A percentile compares a stretch with the other conserved stretches of the same genome.
These are phyloP conservation scores for Cladophialophora yegresii DNA, from an alignment of 2,329 filamentous ascomycete species.

Conservation along the genomic window DNA sequence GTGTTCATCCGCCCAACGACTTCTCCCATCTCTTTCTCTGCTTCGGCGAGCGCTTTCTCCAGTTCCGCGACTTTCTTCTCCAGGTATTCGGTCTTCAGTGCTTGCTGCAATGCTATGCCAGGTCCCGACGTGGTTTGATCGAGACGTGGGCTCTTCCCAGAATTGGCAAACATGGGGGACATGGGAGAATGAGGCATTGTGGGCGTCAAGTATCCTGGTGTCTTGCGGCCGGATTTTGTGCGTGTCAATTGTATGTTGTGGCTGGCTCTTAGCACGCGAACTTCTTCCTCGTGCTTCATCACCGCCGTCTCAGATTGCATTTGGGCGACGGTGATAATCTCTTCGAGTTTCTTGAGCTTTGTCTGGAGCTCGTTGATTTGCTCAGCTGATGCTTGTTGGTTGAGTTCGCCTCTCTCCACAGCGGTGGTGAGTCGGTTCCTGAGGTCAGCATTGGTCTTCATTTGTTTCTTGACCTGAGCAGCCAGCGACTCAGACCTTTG, in stretches of 20 bases:
- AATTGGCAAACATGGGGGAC: constrained; percentile 61
- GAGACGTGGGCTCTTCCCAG: constrained; percentile 60
- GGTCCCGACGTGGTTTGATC: constrained; percentile 63
- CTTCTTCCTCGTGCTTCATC: constrained; percentile 80
- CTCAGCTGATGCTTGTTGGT: constrained; percentile 75
- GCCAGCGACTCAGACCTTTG: constrained; percentile 78
- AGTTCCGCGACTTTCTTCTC: constrained; percentile 79
- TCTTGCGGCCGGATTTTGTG: constrained; percentile 58
- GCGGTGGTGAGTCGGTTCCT: constrained; percentile 75
- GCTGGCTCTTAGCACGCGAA: constrained; percentile 71
- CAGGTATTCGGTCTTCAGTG: constrained; percentile 71
- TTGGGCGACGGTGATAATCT: constrained; percentile 79
- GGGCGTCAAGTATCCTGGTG: constrained; percentile 42
- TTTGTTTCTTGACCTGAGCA: constrained; percentile 74
- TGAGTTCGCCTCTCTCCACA: constrained; percentile 77
- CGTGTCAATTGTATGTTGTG: constrained; percentile 76
- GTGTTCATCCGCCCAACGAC: constrained; percentile 79
- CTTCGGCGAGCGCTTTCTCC: constrained; percentile 74
- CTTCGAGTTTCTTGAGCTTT: constrained; percentile 78
- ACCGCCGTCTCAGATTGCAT: constrained; percentile 83
- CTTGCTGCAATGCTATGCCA: constrained; percentile 64
- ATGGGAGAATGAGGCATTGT: constrained; percentile 60
- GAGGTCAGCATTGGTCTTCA: constrained; percentile 74
- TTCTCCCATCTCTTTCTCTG: constrained; percentile 79
- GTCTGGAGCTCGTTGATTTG: constrained; percentile 83